These are phyloP conservation scores for Isoetes engelmannii DNA, from an alignment of 83 land plant species.

Conservation along the genomic window DNA sequence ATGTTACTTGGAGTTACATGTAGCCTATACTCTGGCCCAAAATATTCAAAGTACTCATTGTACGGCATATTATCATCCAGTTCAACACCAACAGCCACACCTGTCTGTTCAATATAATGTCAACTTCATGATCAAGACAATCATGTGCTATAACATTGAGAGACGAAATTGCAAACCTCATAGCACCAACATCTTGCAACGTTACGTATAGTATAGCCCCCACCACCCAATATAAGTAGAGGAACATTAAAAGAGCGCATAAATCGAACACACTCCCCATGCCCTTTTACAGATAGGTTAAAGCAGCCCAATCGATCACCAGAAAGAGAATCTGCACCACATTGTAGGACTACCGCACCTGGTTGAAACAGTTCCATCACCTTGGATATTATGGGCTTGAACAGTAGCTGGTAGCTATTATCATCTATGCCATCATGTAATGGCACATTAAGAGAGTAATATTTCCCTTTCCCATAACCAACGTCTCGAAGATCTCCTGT, in stretches of 20 bases:
- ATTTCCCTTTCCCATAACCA: constrained; percentile 3
- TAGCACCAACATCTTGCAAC: constrained; percentile 94
- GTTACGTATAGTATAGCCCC: constrained; percentile 76
- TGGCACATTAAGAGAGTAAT: constrained; percentile 8
- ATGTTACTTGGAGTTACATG: constrained; percentile 82
- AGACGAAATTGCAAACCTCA: constrained; percentile 44
- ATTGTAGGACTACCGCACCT: constrained; percentile 7
- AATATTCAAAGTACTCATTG: constrained; percentile 77
- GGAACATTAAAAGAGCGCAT: constrained; percentile 85
- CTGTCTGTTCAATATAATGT: constrained; percentile 47
- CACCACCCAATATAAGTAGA: constrained; percentile 64
- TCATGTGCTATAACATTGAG: background rate
- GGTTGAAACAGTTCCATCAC: constrained; percentile 7
- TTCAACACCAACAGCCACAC: constrained; percentile 71
- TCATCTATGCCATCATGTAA: constrained; percentile 8
- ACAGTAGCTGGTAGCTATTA: constrained; percentile 7
- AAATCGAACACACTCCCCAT: constrained; percentile 70
- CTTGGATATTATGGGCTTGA: constrained; percentile 4
- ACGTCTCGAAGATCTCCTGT: constrained; percentile 10
- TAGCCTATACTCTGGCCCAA: constrained; percentile 82
- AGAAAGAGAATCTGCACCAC: constrained; percentile 11
- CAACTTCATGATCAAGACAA: background rate
- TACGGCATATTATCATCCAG: constrained; percentile 62
- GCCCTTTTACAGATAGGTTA: constrained; percentile 74
- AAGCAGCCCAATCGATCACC: constrained; percentile 56